phyloP scores from a whole-genome alignment of 257 asterid species.

The Linderniella brevidens region DNA sequence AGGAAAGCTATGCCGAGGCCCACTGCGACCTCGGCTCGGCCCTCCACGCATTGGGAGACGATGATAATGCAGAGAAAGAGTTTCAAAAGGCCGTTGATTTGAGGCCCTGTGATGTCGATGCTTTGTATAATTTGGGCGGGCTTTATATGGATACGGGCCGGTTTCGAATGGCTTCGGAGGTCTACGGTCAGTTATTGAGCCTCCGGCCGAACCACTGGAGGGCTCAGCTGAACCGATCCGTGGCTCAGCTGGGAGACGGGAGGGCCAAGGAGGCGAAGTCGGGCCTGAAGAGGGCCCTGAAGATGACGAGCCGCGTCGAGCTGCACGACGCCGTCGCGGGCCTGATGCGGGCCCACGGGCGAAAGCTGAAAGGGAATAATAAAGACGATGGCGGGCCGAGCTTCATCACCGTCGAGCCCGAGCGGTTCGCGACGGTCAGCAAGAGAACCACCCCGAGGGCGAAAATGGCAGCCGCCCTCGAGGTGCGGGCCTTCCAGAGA shows the following conservation, averaged over 20 bases:
- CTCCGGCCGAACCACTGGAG: conserved; percentile 97
- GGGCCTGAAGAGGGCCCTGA: conserved; percentile 81
- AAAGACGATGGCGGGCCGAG: conserved; percentile 51
- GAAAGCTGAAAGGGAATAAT: conserved; percentile 54
- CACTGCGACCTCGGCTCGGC: conserved; percentile 99
- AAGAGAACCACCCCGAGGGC: conserved; percentile 62
- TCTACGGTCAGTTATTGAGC: conserved; percentile 78
- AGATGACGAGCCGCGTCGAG: conserved; percentile 87
- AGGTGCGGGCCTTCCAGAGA: conserved; percentile 79
- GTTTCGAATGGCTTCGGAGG: conserved; percentile 89
- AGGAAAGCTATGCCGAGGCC: conserved; percentile 88
- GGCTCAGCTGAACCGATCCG: conserved; percentile 91
- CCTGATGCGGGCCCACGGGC: conserved; percentile 83
- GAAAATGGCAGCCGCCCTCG: conserved; percentile 58
- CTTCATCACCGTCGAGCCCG: conserved; percentile 47
- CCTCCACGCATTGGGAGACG: conserved; percentile 87
- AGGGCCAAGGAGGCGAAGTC: conserved; percentile 91
- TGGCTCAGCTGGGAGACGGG: conserved; percentile 81
- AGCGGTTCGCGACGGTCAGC: conserved; percentile 58
- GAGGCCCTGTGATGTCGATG: conserved; percentile 93
- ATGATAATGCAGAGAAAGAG: conserved; percentile 87
- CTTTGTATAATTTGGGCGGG: conserved; percentile 85
- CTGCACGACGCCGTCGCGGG: conserved; percentile 79
- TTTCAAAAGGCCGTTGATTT: conserved; percentile 95
- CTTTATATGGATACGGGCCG: conserved; percentile 98